Base-by-base conservation (phyloP, 2,329 filamentous ascomycete genomes). In the Fusarium virguliforme region DNA sequence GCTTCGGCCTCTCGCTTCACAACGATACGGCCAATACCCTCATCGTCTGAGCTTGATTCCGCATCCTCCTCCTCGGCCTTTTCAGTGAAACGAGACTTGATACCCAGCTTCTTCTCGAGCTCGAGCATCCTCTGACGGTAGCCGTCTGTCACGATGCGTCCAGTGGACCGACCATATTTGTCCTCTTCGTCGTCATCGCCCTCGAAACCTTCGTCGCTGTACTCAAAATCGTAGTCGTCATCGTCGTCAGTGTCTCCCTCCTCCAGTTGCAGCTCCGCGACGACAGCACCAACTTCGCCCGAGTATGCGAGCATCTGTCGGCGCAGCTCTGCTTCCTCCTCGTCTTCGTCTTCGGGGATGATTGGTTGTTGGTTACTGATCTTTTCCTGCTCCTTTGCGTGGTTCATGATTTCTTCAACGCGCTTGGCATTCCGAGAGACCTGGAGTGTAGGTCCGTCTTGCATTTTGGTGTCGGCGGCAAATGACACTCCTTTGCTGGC, bases 301-400 rank as follows among this genome's bases (percentile, higher is more conserved):
- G 97, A 91, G 78, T 98, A 99, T 69, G 93, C 88, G 8, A 98
- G 86, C 95, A 99, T 98, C 76, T 98, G 91, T 63, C 91, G 89
- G 6, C 96, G 91, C 26, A 97, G 81, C 34, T 87, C 87, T 4
- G 94, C 92, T 69, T 98, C 95, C 71, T 97, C 94, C 12, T 88
- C 85, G 0, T 91, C 89, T 75, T 99, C 96, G 57, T 92, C 87
- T 1, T 91, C 86, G 2, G 94, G 92, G 13, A 92, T 87, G 12
- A 94, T 83, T 1, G 82, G 78, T 32, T 83, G 76, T 34, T 84
- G 79, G 43, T 79, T 77, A 30, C 83, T 80, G 32, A 85, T 80
- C 9, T 77, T 79, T 71, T 90, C 87, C 71, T 89, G 86, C 22
- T 87, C 84, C 69, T 83, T 87, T 30, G 88, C 88, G 28, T 83